Conservation (phyloP, 495 filamentous ascomycete genomes). For the Annulohypoxylon stygium region DNA sequence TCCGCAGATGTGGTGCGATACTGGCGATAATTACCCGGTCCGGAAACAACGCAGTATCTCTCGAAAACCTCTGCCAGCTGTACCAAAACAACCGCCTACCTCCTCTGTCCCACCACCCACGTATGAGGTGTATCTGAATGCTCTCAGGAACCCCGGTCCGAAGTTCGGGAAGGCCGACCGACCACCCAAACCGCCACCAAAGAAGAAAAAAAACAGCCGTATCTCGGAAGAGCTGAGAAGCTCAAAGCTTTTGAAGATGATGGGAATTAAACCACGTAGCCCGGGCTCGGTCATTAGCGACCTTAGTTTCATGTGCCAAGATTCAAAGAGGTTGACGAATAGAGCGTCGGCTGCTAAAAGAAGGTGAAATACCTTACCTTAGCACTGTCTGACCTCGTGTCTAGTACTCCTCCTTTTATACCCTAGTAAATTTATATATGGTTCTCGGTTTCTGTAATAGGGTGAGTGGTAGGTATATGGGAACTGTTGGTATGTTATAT, state of each 20-base stretch:
- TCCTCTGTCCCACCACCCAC: conserved; percentile 12
- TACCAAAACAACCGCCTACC: not conserved
- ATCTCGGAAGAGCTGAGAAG: not conserved
- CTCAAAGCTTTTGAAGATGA: not conserved
- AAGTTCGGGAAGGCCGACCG: not conserved
- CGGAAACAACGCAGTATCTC: not conserved
- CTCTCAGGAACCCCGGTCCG: conserved; percentile 1
- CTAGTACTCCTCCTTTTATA: not conserved
- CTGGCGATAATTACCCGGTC: not conserved
- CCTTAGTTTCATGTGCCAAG: conserved; percentile 29
- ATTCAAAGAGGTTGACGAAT: conserved; percentile 19
- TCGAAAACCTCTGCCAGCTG: not conserved
- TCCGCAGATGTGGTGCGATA: not conserved
- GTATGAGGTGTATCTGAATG: conserved; percentile 36
- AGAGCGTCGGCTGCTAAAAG: not conserved
- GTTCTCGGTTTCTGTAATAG: not conserved
- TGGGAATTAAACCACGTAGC: not conserved
- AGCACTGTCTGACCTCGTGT: not conserved
- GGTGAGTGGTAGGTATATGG: not conserved
- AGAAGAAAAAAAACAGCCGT: conserved; percentile 9
- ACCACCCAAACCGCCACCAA: not conserved
- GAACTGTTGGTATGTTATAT: not conserved
- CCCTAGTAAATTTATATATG: conserved; percentile 10
- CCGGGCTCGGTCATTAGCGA: conserved; percentile 21
- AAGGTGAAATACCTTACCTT: not conserved